Base-by-base conservation (phyloP, 352 stramenopile genomes). In the Phytophthora citrophthora region DNA sequence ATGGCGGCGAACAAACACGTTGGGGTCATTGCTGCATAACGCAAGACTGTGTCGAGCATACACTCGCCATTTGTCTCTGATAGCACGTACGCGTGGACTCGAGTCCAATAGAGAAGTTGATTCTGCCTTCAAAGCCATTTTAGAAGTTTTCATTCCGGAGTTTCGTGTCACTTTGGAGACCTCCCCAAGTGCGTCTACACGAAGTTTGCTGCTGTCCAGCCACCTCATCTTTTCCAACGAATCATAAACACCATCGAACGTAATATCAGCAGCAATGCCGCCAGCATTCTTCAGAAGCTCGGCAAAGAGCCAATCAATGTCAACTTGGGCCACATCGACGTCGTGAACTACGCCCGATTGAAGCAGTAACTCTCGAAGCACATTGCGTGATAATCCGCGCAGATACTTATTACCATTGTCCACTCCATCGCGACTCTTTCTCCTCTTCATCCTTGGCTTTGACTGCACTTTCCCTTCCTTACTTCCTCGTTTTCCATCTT, bases 21-120 rank as follows among this genome's bases (percentile, higher is more conserved):
- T 91, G 1, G 73, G 79, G 40, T 91, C 82, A 43, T 86, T 85
- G 27, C 74, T 78, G 15, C 71, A 81, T 8, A 91, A 5, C 2
- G 60, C 61, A 1, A 88, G 50, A 15, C 54, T 77, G 18, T 71
- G 55, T 5, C 61, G 69, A 23, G 70, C 55, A 23, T 84, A 61
- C 9, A 76, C 43, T 1, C 45, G 58, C 77, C 82, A 89, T 20
- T 74, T 60, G 2, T 83, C 54, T 0, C 63, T 52, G 9, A 86
- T 31, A 11, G 57, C 57, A 1, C 7, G 11, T 27, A 64, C 55
- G 5, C 53, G 39, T 34, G 64, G 32, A n/a, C 41, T 55, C 5
- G 46, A 27, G 34, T 45, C 23, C 15, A 15, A 16, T 16, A 44
- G 7, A 24, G 39, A 47, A 27, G 44, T 18, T 26, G 43, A 9